Conservation (phyloP, 2,329 filamentous ascomycete species). For the Eurotiales sp. region DNA sequence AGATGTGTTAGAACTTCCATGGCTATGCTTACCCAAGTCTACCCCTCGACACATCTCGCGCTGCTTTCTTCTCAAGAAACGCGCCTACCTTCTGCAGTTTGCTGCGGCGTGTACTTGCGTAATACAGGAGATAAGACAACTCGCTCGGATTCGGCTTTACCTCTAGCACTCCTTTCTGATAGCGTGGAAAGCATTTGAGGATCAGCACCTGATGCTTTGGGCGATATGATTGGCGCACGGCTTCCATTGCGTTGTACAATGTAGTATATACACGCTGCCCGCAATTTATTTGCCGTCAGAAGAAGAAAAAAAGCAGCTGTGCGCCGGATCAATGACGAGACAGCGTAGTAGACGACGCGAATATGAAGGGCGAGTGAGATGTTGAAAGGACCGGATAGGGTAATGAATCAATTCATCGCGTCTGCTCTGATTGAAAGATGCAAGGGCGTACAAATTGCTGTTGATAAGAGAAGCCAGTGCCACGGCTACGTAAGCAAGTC, state of each 20-base stretch:
- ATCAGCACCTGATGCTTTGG: slow-evolving; percentile 97
- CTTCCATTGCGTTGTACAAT: slow-evolving; percentile 48
- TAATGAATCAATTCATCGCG: too few relatives aligned
- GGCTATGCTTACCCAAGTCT: slow-evolving; percentile 68
- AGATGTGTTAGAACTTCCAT: not conserved
- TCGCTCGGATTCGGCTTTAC: slow-evolving; percentile 96
- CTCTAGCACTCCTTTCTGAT: slow-evolving; percentile 84
- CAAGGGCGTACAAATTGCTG: too few relatives aligned
- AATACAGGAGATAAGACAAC: slow-evolving; percentile 94
- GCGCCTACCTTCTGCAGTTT: slow-evolving; percentile 95
- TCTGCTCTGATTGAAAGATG: not conserved
- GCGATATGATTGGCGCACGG: slow-evolving; percentile 61
- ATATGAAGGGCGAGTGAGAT: not conserved
- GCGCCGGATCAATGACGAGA: not conserved
- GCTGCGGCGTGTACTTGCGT: slow-evolving; percentile 86
- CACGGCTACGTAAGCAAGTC: not conserved
- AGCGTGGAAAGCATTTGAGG: slow-evolving; percentile 92
- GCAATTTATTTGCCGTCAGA: not conserved
- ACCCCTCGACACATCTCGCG: slow-evolving; percentile 82
- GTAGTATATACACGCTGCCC: not conserved
- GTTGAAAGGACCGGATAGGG: not conserved
- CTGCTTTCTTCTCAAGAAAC: slow-evolving; percentile 92
- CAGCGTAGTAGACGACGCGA: not conserved
- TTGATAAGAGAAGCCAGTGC: too few relatives aligned
- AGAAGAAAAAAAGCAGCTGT: too few relatives aligned